Base-by-base conservation (phyloP, 1,284 basidiomycete species). In the Ceratorhiza oryzae-sativae region DNA sequence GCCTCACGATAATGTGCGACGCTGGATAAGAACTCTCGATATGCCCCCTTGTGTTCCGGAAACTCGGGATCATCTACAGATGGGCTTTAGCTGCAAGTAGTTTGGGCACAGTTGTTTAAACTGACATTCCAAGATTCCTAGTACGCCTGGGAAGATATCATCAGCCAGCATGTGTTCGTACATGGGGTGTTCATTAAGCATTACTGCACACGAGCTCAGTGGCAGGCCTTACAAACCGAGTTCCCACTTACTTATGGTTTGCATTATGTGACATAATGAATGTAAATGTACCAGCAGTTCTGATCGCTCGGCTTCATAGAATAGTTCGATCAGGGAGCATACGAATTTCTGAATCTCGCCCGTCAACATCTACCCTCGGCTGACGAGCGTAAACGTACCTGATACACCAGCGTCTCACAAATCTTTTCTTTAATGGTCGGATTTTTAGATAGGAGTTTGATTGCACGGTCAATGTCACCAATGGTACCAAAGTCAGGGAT, bases 61-160 rank as follows among this genome's bases (percentile, higher is more conserved):
- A 97, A 98, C 77, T 98, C 97, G 73, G 97, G 96, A 78, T 98
- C 97, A 80, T 99, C 95, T 97, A 79, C 73, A 65, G 68, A 23
- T 15, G 32, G 39, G 71, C 18, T 58, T 56, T 72, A 73, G 48
- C 73, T 48, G 76, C 71, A 53, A 70, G 73, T 62, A 63, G 4
- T 41, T 42, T 55, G 10, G 34, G 30, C 15, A 51, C 49, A 76
- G 13, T 60, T 56, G 23, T 39, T 25, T 48, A 42, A 73, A 84
- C 93, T 74, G 77, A 96, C 95, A 99, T 85, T 99, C 97, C 75
- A 99, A 88, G 86, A 99, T 97, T 71, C 96, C 95, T 32, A 97
- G 88, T 36, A 98, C 93, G 68, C 93, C 94, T 76, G 92, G 86
- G 81, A 98, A 98, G 72, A 96, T 84, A 20, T 97, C 93, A 77